Percentiles rank a stretch among this genome's conserved stretches.
Evolutionary conservation across 116 monocot species (phyloP).

Genomic region (Phalaenopsis hybrid): DNA sequence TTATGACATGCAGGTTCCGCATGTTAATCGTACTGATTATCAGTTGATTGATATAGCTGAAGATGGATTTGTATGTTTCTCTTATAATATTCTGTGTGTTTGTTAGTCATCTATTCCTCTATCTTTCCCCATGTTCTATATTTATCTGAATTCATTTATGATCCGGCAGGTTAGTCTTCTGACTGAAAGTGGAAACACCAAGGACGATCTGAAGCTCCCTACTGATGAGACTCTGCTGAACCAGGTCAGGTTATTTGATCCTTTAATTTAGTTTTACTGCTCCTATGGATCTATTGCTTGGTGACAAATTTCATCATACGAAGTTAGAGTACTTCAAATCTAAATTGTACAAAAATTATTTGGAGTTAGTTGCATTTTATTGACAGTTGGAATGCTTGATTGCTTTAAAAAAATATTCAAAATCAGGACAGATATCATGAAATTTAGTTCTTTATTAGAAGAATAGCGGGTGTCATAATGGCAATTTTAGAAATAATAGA

Average conservation of each 20-base stretch:
- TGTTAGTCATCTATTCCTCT: background rate
- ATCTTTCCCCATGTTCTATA: background rate
- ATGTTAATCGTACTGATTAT: slow-evolving; percentile 73
- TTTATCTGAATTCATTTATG: background rate
- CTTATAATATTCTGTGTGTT: background rate
- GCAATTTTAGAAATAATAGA: no score
- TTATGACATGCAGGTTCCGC: slow-evolving; percentile 51
- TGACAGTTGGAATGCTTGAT: no score
- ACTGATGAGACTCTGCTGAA: slow-evolving; percentile 54
- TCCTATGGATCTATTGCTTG: no score
- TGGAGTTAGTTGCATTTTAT: no score
- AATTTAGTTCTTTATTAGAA: no score
- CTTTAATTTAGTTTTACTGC: no score
- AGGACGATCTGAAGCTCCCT: slow-evolving; percentile 61
- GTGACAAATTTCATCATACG: no score
- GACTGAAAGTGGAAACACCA: slow-evolving; percentile 51
- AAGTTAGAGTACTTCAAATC: no score
- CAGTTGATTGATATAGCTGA: slow-evolving; percentile 83
- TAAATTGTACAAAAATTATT: no score
- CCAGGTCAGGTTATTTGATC: slow-evolving; percentile 21
- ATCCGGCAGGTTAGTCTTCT: slow-evolving; percentile 43
- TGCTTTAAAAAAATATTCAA: no score
- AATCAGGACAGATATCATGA: no score
- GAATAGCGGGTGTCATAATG: no score
- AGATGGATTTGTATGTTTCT: slow-evolving; percentile 63